Conservation (phyloP, 768 basidiomycete genomes). For the Leccinum barrowsii region DNA sequence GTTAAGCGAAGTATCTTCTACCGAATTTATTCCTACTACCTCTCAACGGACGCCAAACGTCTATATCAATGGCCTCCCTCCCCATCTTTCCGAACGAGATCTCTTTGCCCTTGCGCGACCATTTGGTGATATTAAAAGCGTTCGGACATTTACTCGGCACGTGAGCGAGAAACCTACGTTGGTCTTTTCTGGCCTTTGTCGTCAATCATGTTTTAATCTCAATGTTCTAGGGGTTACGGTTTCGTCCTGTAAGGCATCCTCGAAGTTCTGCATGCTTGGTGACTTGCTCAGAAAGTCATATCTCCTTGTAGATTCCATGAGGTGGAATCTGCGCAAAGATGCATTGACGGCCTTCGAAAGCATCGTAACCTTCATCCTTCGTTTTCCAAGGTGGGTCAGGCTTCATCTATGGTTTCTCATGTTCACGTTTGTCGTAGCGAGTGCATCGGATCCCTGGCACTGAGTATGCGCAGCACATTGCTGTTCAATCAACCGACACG, state of each 20-base stretch:
- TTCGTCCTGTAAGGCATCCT: slow-evolving; percentile 64
- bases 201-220: background rate
- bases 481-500: slow-evolving; percentile 22
- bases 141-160: slow-evolving; percentile 80
- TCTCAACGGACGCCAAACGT: slow-evolving; percentile 62
- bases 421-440: slow-evolving; percentile 35
- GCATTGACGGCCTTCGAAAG: slow-evolving; percentile 65
- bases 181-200: slow-evolving; percentile 17
- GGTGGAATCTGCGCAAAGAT: slow-evolving; percentile 66
- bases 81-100: slow-evolving; percentile 78
- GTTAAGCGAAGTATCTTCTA: slow-evolving; percentile 11
- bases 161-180: slow-evolving; percentile 66
- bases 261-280: background rate
- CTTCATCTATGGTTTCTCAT: background rate
- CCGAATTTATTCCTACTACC: slow-evolving; percentile 8
- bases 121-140: slow-evolving; percentile 74
- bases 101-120: slow-evolving; percentile 66
- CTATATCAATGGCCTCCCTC: slow-evolving; percentile 85
- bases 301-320: slow-evolving; percentile 54
- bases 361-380: slow-evolving; percentile 82
- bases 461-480: slow-evolving; percentile 44
- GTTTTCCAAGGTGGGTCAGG: slow-evolving; percentile 66
- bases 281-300: background rate
- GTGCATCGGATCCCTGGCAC: slow-evolving; percentile 85
- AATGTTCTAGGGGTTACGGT: slow-evolving; percentile 59